Conservation (phyloP, 2,329 filamentous ascomycete genomes). For the Talaromyces sp. region DNA sequence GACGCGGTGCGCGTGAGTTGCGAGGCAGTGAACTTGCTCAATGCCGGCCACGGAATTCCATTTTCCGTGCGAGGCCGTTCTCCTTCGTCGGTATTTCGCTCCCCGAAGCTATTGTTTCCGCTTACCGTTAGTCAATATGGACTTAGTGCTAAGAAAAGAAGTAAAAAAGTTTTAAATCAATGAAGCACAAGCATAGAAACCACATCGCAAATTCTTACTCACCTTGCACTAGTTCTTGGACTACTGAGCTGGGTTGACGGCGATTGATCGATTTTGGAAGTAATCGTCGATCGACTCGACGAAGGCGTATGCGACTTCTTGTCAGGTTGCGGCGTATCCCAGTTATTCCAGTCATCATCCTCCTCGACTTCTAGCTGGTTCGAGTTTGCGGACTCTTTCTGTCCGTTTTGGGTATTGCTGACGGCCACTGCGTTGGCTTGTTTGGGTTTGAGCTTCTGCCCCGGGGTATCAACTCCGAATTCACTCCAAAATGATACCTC, state of each 20-base stretch:
- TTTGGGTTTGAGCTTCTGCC: slow-evolving; percentile 36
- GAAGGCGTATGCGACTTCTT: slow-evolving; percentile 42
- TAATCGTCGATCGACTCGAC: slow-evolving; percentile 50
- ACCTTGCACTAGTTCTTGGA: slow-evolving; percentile 55
- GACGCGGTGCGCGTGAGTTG: slow-evolving; percentile 80
- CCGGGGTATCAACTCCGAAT: slow-evolving; percentile 50
- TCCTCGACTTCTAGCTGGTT: slow-evolving; percentile 44
- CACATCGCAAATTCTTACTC: slow-evolving; percentile 20
- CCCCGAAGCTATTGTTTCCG: slow-evolving; percentile 33
- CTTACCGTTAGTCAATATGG: slow-evolving; percentile 22
- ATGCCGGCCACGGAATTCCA: slow-evolving; percentile 62
- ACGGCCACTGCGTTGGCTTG: slow-evolving; percentile 14
- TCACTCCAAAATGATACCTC: slow-evolving; percentile 50
- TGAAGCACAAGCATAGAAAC: slow-evolving; percentile 24
- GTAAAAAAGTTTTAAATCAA: neutral
- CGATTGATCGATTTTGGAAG: slow-evolving; percentile 47
- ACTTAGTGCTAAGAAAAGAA: slow-evolving; percentile 18
- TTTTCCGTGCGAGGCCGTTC: slow-evolving; percentile 33
- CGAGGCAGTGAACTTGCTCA: slow-evolving; percentile 69
- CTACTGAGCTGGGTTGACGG: slow-evolving; percentile 47
- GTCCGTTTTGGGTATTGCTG: slow-evolving; percentile 31
- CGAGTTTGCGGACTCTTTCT: slow-evolving; percentile 36
- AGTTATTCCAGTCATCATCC: slow-evolving; percentile 54
- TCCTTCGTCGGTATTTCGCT: slow-evolving; percentile 32
- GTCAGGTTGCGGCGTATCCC: slow-evolving; percentile 49